Evolutionary conservation across 192 early-diverging fungal genomes (phyloP).

Genomic region (Phycomyces nitens): DNA sequence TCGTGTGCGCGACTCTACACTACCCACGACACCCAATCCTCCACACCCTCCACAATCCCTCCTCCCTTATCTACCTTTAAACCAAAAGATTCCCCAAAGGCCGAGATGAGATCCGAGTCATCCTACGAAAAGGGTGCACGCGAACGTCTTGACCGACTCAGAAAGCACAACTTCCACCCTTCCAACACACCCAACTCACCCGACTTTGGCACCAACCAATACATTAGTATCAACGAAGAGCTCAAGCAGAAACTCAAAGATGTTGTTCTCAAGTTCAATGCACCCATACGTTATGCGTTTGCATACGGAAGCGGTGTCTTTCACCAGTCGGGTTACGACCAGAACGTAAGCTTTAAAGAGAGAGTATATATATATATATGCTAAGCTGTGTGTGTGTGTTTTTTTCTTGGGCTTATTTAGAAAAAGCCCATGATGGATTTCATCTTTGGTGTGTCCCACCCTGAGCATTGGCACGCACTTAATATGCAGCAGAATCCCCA

Average conservation of each 20-base stretch:
- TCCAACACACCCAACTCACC: slow-evolving; percentile 41
- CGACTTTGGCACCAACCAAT: slow-evolving; percentile 58
- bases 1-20: not conserved
- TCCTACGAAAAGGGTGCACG: slow-evolving; percentile 11
- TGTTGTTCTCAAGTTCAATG: slow-evolving; percentile 46
- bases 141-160: slow-evolving; percentile 13
- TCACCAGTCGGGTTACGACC: slow-evolving; percentile 77
- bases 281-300: slow-evolving; percentile 76
- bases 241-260: slow-evolving; percentile 46
- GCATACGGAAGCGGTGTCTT: slow-evolving; percentile 97
- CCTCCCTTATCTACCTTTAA: not conserved
- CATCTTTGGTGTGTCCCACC: slow-evolving; percentile 93
- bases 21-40: not conserved
- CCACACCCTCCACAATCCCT: not conserved
- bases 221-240: slow-evolving; percentile 54
- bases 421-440: slow-evolving; percentile 89
- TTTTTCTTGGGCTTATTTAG: slow-evolving; percentile 14
- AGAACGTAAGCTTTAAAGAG: slow-evolving; percentile 38
- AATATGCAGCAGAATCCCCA: slow-evolving; percentile 89
- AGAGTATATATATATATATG: not conserved
- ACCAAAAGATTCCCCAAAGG: not conserved
- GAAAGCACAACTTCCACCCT: slow-evolving; percentile 31
- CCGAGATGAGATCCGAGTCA: not conserved
- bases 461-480: slow-evolving; percentile 95
- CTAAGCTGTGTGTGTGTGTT: not conserved